Base-by-base conservation (phyloP, 75 land plant genomes). In the Sequoiadendron giganteum region DNA sequence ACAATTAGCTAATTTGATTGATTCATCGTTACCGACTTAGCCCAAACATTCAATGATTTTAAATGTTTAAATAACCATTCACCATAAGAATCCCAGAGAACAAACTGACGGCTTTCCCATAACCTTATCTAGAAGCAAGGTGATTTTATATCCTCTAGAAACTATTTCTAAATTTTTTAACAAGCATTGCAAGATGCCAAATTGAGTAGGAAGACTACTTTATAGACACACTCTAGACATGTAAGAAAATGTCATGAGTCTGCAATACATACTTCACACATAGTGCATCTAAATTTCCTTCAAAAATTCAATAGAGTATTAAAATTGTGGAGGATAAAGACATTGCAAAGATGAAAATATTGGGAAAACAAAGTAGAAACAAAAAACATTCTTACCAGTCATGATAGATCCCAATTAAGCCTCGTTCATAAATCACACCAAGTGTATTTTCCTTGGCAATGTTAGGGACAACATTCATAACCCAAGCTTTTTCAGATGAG, bases 401-500 rank as follows among this genome's bases (percentile, higher is more conserved):
- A 92, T 97, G 99, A 82, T 97, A 97, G 70, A 94, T 96, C 81
- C 99, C 99, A 87, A 97, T 96, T 85, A 97, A 70, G 73, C 99
- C 99, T 85, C 99, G 90, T 83, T 97, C 97, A 86, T 91, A 97
- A 56, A 97, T 88, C 28, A 92, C 97, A 90, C 99, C 99, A 38
- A 96, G 91, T 21, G 97, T 97, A 79, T 92, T 93, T 87, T 91
- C 91, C 90, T 94, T 90, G 5, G 96, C 95, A 91, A 93, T 91
- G 0, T 95, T 93, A 40, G 99, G 97, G 79, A 96, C 93, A 78
- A 92, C 96, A 91, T 95, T 97, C 97, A 97, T 97, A 15, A 96
- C 96, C 99, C 97, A 96, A 38, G 90, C 90, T 84, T 94, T 90
- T 3, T 95, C 90, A 52, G 93, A 93, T 54, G 88, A 91, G 85